A percentile compares a stretch with the other conserved stretches of the same genome.
Evolutionary conservation across 192 early-diverging fungal species (phyloP).

Genomic region (Piromyces sp.): DNA sequence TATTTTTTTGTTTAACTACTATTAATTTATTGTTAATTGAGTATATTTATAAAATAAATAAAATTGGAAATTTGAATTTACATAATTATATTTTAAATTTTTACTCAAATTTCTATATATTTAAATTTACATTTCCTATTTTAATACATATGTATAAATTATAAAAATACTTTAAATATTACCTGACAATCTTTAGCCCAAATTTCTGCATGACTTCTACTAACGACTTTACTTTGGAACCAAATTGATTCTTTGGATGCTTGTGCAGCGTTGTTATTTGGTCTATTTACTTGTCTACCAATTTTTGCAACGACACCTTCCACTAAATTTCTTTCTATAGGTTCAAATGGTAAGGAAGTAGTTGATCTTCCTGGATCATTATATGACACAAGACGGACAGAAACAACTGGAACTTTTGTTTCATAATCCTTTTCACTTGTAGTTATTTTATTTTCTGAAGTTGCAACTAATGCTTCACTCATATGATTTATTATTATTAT

Average conservation of each 20-base stretch:
- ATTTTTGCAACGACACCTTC: not conserved
- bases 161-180: not conserved
- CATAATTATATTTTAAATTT: too few species aligned
- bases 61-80: too few species aligned
- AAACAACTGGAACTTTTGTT: not conserved
- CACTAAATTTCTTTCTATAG: not conserved
- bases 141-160: too few species aligned
- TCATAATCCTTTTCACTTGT: not conserved
- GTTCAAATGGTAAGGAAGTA: not conserved
- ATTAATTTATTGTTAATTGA: too few species aligned
- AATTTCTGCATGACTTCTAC: conserved; percentile 80
- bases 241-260: conserved; percentile 31
- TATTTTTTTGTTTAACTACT: conserved; percentile 1
- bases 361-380: not conserved
- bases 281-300: not conserved
- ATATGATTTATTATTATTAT: too few species aligned
- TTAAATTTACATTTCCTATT: too few species aligned
- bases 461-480: not conserved
- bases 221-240: conserved; percentile 87
- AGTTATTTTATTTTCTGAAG: not conserved
- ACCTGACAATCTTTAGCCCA: conserved; percentile 62
- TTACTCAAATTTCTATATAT: too few species aligned
- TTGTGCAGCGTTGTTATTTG: not conserved
- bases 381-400: not conserved
- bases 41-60: too few species aligned